These are phyloP conservation scores for Trichocladium uniseriatum DNA, from an alignment of 495 filamentous ascomycete species.

Conservation along the genomic window DNA sequence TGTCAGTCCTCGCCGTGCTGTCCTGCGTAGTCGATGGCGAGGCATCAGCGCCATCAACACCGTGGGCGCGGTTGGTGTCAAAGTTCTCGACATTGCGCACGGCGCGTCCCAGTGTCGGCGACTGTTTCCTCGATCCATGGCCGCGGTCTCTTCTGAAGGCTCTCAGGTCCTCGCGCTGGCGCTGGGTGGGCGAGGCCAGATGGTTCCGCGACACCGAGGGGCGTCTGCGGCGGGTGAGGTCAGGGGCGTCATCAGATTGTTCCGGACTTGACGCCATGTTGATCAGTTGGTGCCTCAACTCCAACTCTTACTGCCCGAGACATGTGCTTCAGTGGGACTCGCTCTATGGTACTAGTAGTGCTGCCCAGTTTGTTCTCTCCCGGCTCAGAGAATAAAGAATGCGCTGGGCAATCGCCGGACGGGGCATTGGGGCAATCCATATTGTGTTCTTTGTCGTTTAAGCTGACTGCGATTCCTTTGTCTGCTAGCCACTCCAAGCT, in stretches of 20 bases:
- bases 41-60: too few species aligned
- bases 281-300: neutral
- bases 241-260: neutral
- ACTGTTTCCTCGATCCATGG: neutral
- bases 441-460: neutral
- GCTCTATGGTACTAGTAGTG: too few species aligned
- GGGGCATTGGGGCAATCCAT: neutral
- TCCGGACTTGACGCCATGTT: neutral
- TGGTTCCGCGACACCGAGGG: too few species aligned
- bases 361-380: too few species aligned
- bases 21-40: too few species aligned
- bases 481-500: neutral
- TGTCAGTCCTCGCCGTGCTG: conserved; percentile 7
- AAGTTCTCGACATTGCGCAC: conserved; percentile 10
- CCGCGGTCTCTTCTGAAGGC: neutral
- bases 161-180: neutral
- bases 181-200: too few species aligned
- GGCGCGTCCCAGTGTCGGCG: neutral
- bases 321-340: too few species aligned
- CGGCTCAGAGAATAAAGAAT: neutral
- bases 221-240: neutral
- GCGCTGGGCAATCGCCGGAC: neutral
- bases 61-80: conserved; percentile 5
- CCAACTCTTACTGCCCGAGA: too few species aligned
- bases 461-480: neutral